phyloP scores from a whole-genome alignment of 306 rosid species.

The Calophaca sinica region DNA sequence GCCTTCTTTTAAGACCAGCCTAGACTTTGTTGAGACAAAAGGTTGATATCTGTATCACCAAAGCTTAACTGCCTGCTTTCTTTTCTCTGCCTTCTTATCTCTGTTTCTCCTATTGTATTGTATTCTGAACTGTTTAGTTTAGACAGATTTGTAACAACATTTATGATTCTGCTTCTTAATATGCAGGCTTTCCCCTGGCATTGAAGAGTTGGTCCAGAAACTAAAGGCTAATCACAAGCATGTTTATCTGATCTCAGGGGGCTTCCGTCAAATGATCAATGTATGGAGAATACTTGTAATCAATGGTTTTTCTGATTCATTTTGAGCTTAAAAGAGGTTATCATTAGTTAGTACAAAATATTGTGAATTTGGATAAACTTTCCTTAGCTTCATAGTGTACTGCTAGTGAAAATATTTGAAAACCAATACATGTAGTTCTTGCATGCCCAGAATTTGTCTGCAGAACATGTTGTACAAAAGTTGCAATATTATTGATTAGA shows the following conservation, averaged over 20 bases:
- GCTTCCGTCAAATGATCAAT: slow-evolving; percentile 95
- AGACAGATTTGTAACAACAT: slow-evolving; percentile 16
- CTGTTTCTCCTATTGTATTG: slow-evolving; percentile 7
- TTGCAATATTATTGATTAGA: not conserved
- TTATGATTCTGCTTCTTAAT: slow-evolving; percentile 38
- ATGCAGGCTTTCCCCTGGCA: slow-evolving; percentile 92
- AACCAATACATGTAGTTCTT: slow-evolving; percentile 15
- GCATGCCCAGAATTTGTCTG: slow-evolving; percentile 1
- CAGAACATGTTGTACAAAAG: not conserved
- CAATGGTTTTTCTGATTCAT: slow-evolving; percentile 34
- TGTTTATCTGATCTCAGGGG: slow-evolving; percentile 91
- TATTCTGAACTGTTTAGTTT: slow-evolving; percentile 27
- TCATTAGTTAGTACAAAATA: not conserved
- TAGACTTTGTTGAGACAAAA: slow-evolving; percentile 18
- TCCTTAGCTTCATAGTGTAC: no score
- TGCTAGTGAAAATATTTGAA: not conserved
- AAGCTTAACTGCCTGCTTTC: slow-evolving; percentile 12
- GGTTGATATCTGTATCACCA: slow-evolving; percentile 19
- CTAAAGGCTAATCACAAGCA: slow-evolving; percentile 64
- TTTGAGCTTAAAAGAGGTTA: slow-evolving; percentile 23
- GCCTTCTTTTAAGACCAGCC: not conserved
- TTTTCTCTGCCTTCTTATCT: slow-evolving; percentile 22
- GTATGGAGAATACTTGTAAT: slow-evolving; percentile 55
- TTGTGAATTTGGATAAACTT: no score
- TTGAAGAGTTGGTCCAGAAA: slow-evolving; percentile 73